Conservation (phyloP, 2,329 filamentous ascomycete genomes). For the Ceratocystis albifundus region DNA sequence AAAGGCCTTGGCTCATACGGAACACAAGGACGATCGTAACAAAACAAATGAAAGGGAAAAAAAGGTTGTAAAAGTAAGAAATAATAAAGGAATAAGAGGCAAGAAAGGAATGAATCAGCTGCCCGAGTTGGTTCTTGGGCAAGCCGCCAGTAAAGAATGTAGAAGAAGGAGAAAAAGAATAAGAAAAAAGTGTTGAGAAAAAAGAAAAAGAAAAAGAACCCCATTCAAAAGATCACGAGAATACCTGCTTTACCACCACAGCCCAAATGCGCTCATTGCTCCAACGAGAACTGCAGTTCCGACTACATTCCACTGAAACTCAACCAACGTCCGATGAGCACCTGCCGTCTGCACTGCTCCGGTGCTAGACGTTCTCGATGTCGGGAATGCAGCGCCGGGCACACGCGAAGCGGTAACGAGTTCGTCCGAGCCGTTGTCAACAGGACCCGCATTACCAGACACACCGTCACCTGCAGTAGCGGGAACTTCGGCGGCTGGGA, state of each 20-base stretch:
- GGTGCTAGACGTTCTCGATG: not conserved
- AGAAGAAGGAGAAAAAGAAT: not conserved
- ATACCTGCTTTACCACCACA: not conserved
- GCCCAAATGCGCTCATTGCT: not conserved
- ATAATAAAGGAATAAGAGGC: conserved; percentile 1
- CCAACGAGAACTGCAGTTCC: not conserved
- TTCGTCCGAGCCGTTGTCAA: not conserved
- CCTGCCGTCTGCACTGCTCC: conserved; percentile 5
- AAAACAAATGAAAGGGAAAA: not conserved
- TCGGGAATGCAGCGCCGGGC: not conserved
- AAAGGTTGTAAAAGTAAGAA: not conserved
- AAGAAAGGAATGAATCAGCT: not conserved
- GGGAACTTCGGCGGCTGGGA: too few species aligned
- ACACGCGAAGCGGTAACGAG: not conserved
- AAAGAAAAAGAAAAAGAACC: not conserved
- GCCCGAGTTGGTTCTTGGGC: not conserved
- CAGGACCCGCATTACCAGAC: too few species aligned
- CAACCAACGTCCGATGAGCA: not conserved
- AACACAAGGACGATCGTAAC: not conserved
- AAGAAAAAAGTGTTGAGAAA: not conserved
- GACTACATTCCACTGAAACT: not conserved
- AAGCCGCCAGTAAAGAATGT: not conserved
- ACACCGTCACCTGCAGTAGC: not conserved
- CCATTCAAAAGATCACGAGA: too few species aligned
- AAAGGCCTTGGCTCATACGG: not conserved